phyloP scores from a whole-genome alignment of 2,329 filamentous ascomycete genomes.

The Aspergillus hiratsukae region DNA sequence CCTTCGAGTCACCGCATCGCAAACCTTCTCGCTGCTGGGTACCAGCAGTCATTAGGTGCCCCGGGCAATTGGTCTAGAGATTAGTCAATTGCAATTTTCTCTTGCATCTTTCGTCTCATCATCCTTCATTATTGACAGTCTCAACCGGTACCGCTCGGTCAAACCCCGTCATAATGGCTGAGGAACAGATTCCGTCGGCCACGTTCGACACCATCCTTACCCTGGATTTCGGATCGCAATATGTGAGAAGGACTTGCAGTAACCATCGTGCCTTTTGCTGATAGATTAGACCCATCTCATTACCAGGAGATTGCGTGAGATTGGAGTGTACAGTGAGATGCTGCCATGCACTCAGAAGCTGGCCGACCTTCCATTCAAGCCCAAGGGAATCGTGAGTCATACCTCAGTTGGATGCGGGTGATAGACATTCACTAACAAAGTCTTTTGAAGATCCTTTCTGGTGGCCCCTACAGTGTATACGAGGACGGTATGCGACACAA shows the following conservation, averaged over 20 bases:
- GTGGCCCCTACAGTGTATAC: constrained; percentile 72
- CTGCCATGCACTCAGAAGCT: constrained; percentile 81
- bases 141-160: not conserved
- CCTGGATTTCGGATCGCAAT: constrained; percentile 59
- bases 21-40: not conserved
- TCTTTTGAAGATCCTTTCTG: constrained; percentile 14
- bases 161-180: constrained; percentile 12
- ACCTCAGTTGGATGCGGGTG: constrained; percentile 40
- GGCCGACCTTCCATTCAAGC: constrained; percentile 69
- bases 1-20: not conserved
- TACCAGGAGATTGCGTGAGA: constrained; percentile 57
- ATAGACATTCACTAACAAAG: not conserved
- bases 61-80: not conserved
- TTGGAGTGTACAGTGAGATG: constrained; percentile 84
- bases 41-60: not conserved
- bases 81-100: not conserved
- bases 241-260: constrained; percentile 2
- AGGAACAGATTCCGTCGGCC: constrained; percentile 19
- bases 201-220: constrained; percentile 64
- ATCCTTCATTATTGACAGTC: not conserved
- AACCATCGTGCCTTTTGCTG: not conserved
- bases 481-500: constrained; percentile 45
- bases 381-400: constrained; percentile 61
- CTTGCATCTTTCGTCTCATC: not conserved
- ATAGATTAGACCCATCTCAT: constrained; percentile 14